phyloP scores from a whole-genome alignment of 768 basidiomycete genomes.

The Royoungia palumana region DNA sequence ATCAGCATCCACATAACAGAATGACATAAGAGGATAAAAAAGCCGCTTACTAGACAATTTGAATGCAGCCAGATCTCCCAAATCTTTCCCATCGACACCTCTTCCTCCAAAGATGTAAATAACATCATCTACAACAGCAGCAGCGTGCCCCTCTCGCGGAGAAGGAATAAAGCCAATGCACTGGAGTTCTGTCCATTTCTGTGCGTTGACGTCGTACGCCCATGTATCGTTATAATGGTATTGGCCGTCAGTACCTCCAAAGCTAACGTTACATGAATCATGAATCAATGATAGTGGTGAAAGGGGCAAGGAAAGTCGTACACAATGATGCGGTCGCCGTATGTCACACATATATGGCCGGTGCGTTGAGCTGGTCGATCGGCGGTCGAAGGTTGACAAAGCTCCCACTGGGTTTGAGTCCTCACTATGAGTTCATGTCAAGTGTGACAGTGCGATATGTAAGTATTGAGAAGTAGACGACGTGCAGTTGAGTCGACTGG shows the following conservation, averaged over 20 bases:
- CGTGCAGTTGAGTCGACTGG: background rate
- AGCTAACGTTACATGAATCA: constrained; percentile 47
- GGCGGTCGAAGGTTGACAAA: constrained; percentile 56
- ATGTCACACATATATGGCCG: constrained; percentile 85
- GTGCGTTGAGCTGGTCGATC: constrained; percentile 80
- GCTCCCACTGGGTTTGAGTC: constrained; percentile 81
- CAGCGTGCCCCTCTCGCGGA: constrained; percentile 94
- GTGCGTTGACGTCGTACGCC: constrained; percentile 81
- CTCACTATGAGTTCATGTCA: constrained; percentile 52
- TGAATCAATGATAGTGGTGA: constrained; percentile 13
- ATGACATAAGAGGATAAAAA: background rate
- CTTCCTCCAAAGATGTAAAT: constrained; percentile 97
- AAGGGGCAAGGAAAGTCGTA: constrained; percentile 40
- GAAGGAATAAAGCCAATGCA: constrained; percentile 98
- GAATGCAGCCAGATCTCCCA: constrained; percentile 93
- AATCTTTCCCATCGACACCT: constrained; percentile 94
- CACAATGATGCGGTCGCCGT: constrained; percentile 82
- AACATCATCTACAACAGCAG: constrained; percentile 94
- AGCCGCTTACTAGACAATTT: constrained; percentile 85
- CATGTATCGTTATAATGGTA: constrained; percentile 99
- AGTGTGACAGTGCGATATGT: constrained; percentile 4
- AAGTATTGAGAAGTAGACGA: background rate
- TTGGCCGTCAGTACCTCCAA: constrained; percentile 97
- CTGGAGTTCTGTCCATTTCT: constrained; percentile 84
- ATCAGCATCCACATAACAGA: constrained; percentile 12